Base-by-base conservation (phyloP, 352 stramenopile genomes). In the Phytopythium cucurbitacearum region DNA sequence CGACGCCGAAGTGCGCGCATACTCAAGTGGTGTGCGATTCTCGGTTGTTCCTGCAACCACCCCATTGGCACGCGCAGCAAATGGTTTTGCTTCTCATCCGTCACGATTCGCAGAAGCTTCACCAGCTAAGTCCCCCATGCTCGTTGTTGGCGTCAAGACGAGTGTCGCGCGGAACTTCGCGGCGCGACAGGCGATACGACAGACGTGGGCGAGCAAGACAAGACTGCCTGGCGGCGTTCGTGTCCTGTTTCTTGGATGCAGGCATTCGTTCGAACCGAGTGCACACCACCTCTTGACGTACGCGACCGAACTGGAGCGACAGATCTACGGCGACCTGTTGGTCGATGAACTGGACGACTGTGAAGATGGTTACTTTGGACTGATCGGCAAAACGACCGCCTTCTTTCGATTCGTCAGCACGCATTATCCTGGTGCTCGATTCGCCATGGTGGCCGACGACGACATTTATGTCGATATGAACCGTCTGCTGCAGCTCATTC, bases 401-500 rank as follows among this genome's bases (percentile, higher is more conserved):
- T 89, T 86, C 45, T 48, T 84, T 34, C 53, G 64, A 16, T 72
- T 71, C 48, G 67, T 65, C 8, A 42, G 11, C 7, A 47, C 42
- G 4, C 13, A 39, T 10, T 62, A 51, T 41, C 21, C 56, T 1
- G 11, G n/a, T 4, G 38, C 56, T 1, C 15, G 41, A 5, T 85
- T 64, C 16, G 47, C 85, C 0, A 80, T 91, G 67, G 61, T 91
- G 35, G 49, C 56, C 8, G 81, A 91, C 51, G 80, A 92, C 49
- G 80, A 91, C 39, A 50, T 87, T 3, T 87, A 83, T 32, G 33
- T 87, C 5, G 55, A 60, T 12, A 49, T 76, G 1, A 51, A 73
- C 12, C 51, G 58, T 7, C 35, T 81, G 35, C 21, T 33, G 42
- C n/a, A 13, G 7, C 48, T 65, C 11, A 39, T 50, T 40, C 7